Base-by-base conservation (phyloP, 345 rosid species). In the Populus davidiana region DNA sequence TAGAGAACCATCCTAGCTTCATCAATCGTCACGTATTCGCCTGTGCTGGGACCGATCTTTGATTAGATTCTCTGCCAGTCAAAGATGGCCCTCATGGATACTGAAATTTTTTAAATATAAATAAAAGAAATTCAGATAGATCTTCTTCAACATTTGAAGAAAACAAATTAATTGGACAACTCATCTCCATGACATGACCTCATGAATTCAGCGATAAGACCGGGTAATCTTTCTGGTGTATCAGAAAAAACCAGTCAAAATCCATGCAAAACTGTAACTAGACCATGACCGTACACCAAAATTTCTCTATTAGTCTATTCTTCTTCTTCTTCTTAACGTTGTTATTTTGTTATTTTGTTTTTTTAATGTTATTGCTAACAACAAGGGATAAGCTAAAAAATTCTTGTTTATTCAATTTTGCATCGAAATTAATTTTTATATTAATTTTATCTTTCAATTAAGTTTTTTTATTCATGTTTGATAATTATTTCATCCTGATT, bases 211-310 rank as follows among this genome's bases (percentile, higher is more conserved):
- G 82, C 81, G 73, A 29, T 47, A n/a, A 65, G 80, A 41, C 36
- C 78, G 79, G 88, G 73, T 69, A 82, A 64, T 35, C 25, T 74
- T 14, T 43, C 12, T 33, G 36, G 72, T 36, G 25, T 35, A 8
- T 62, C 59, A 35, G 41, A 6, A 3, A 5, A 4, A 65, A 33
- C 47, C 23, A 6, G 2, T 29, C 68, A 66, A 44, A 74, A 67
- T 68, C 73, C 14, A 73, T 59, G 29, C 21, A 17, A 27, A 6
- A 38, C 76, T 47, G 77, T 27, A 35, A 38, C 27, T 5, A 8
- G 75, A 74, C 6, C 17, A 65, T 29, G 71, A 85, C 41, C 67
- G 2, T 52, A 44, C 79, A 49, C 16, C 8, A 2, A 1, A 18
- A 18, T 52, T 52, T 23, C 29, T 59, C 12, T 6, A 1, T 20